A percentile compares a stretch with the other conserved stretches of the same genome.
These are phyloP conservation scores for Aspergillus asperescens DNA, from an alignment of 495 filamentous ascomycete genomes.

Conservation along the genomic window DNA sequence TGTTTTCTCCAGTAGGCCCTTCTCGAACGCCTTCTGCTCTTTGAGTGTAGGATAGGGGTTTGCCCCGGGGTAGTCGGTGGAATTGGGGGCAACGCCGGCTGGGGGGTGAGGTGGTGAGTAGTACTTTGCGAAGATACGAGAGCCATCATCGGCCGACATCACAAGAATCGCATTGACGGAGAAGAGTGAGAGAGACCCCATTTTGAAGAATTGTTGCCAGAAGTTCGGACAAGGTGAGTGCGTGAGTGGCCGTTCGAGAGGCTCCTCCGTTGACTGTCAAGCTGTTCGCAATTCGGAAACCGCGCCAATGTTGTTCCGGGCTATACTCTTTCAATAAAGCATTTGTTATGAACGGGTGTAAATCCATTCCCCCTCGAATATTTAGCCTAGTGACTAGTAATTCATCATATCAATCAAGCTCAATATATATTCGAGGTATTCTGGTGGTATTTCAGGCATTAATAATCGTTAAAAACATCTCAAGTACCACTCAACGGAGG, in stretches of 20 bases:
- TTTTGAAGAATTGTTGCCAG: conserved; percentile 24
- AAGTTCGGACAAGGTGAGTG: not conserved
- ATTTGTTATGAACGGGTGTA: no score
- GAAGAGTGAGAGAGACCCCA: conserved; percentile 70
- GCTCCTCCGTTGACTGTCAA: conserved; percentile 28
- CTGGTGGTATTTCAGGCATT: not conserved
- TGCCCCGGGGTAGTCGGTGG: conserved; percentile 54
- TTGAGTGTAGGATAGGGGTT: conserved; percentile 88
- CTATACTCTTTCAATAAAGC: conserved; percentile 6
- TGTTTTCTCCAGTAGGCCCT: conserved; percentile 92
- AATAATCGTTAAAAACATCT: not conserved
- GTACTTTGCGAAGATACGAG: conserved; percentile 92
- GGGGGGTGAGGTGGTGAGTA: conserved; percentile 81
- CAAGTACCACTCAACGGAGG: conserved; percentile 16
- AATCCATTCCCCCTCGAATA: no score
- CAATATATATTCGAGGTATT: not conserved
- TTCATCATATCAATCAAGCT: not conserved
- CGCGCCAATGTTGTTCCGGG: conserved; percentile 39
- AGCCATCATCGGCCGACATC: conserved; percentile 80
- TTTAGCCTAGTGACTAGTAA: no score
- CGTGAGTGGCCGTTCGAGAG: not conserved
- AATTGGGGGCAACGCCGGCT: conserved; percentile 44
- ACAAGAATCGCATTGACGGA: conserved; percentile 90
- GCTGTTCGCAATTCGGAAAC: conserved; percentile 35
- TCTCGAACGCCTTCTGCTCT: conserved; percentile 92